Evolutionary conservation across 2,329 filamentous ascomycete species (phyloP).

Genomic region (Colletotrichum orbiculare): DNA sequence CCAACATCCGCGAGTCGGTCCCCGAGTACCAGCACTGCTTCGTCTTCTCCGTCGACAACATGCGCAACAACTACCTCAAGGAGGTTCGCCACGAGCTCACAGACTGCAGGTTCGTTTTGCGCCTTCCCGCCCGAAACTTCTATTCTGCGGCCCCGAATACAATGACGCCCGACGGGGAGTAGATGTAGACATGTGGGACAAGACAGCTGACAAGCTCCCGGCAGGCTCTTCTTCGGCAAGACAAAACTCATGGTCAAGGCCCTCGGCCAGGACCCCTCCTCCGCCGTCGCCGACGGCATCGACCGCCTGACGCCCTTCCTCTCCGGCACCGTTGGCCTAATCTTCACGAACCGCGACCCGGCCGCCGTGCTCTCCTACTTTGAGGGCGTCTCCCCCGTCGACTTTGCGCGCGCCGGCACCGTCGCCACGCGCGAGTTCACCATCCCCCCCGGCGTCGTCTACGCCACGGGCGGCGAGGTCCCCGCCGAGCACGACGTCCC

Average conservation of each 20-base stretch:
- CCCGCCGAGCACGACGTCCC: constrained; percentile 85
- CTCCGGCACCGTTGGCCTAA: constrained; percentile 84
- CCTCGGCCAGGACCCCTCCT: constrained; percentile 80
- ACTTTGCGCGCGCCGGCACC: constrained; percentile 91
- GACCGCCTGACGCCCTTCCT: constrained; percentile 76
- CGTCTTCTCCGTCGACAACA: constrained; percentile 94
- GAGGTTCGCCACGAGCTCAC: constrained; percentile 85
- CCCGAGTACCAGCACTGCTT: constrained; percentile 91
- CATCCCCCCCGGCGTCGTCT: constrained; percentile 85
- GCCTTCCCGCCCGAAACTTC: neutral
- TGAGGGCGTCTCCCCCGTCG: constrained; percentile 75
- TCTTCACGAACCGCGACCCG: constrained; percentile 86
- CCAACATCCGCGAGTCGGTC: constrained; percentile 86
- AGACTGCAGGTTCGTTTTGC: constrained; percentile 77
- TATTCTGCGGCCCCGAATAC: neutral
- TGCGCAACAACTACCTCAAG: constrained; percentile 97
- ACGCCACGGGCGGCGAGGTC: constrained; percentile 83
- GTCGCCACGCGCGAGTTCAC: constrained; percentile 79
- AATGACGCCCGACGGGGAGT: neutral
- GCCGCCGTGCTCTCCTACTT: constrained; percentile 79
- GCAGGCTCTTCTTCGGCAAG: constrained; percentile 96
- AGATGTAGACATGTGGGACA: neutral
- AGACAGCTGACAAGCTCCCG: neutral
- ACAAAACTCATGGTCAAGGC: constrained; percentile 99
- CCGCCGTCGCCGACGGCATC: constrained; percentile 84